These are phyloP conservation scores for Euphrasia arctica DNA, from an alignment of 305 asterid genomes.

Conservation along the genomic window DNA sequence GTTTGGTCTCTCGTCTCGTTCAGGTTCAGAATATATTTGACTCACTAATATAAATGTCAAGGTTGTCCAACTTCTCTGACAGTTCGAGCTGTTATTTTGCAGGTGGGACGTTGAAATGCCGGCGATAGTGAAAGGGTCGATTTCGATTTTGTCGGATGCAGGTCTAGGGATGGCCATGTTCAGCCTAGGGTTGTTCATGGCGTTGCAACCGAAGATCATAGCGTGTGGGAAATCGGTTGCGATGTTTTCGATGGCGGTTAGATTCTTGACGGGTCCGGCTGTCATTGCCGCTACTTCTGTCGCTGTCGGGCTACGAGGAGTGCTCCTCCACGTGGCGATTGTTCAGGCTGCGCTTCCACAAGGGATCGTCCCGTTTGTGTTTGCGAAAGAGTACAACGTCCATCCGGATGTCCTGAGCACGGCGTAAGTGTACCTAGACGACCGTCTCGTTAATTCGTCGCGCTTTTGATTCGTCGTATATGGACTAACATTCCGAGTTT, in stretches of 20 bases:
- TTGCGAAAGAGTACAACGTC: background rate
- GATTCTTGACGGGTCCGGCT: background rate
- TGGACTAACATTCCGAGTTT: too few relatives aligned
- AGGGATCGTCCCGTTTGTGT: background rate
- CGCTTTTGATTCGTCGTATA: too few relatives aligned
- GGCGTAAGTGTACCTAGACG: background rate
- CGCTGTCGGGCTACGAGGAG: background rate
- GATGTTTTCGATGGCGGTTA: background rate
- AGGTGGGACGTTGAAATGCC: constrained; percentile 97
- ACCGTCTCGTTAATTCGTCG: too few relatives aligned
- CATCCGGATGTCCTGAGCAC: background rate
- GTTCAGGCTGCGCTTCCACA: constrained; percentile 3
- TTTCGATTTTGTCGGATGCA: constrained; percentile 83
- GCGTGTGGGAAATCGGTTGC: background rate
- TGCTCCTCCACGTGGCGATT: background rate
- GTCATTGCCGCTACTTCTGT: background rate
- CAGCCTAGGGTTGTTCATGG: constrained; percentile 37
- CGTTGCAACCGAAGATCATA: constrained; percentile 6
- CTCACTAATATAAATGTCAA: too few relatives aligned
- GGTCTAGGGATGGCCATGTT: constrained; percentile 99
- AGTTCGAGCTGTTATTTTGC: background rate
- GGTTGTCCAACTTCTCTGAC: too few relatives aligned
- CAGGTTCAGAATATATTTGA: background rate
- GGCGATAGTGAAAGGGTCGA: constrained; percentile 72
- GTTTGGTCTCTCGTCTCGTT: background rate